Conservation (phyloP, 331 rosid species). For the Malus hybrid region DNA sequence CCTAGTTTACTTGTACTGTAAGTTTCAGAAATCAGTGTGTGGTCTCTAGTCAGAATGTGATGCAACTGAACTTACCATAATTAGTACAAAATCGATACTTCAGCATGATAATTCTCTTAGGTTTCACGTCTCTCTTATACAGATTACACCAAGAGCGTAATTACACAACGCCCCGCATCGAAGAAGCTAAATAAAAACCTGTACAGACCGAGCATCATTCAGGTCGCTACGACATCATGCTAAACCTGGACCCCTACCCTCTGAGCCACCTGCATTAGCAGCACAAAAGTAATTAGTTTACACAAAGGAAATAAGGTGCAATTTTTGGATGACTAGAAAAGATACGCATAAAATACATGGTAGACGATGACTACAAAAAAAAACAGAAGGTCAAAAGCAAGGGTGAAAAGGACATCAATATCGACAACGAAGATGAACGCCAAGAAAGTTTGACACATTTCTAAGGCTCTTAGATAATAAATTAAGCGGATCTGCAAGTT, state of each 20-base stretch:
- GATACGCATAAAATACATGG: not conserved
- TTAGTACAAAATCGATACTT: not conserved
- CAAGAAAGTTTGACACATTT: no score
- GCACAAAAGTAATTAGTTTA: slow-evolving; percentile 1
- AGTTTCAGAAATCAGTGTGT: no score
- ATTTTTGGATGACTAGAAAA: no score
- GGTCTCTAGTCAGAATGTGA: no score
- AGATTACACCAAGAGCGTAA: not conserved
- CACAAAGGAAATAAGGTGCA: not conserved
- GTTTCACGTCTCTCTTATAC: not conserved
- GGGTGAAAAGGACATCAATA: no score
- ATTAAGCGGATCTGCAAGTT: no score
- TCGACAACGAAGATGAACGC: no score
- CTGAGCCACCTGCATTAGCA: slow-evolving; percentile 61
- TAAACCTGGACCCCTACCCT: slow-evolving; percentile 56
- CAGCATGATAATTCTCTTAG: not conserved
- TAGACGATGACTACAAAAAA: no score
- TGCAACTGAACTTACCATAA: no score
- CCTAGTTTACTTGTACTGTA: no score
- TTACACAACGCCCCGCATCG: not conserved
- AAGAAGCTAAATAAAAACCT: slow-evolving; percentile 10
- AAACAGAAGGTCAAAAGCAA: no score
- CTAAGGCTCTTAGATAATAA: no score
- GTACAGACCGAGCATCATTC: slow-evolving; percentile 5
- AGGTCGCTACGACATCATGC: slow-evolving; percentile 3